Conservation (phyloP, 1,284 basidiomycete genomes). For the Ustilago curta region DNA sequence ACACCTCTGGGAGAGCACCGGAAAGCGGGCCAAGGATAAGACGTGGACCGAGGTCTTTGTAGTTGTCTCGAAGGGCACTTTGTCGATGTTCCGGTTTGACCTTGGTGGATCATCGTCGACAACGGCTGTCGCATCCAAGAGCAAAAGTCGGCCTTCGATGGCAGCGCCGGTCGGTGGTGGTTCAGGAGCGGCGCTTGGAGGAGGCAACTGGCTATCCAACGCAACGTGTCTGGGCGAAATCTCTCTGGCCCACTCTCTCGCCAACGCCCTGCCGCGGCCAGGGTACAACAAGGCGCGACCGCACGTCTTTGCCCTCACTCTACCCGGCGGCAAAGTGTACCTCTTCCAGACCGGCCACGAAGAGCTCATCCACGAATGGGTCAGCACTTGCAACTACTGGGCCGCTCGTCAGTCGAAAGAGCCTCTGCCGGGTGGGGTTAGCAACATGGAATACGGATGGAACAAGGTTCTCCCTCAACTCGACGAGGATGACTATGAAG, state of each 20-base stretch:
- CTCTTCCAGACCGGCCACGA: constrained; percentile 99
- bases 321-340: constrained; percentile 86
- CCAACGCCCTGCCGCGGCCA: constrained; percentile 86
- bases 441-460: constrained; percentile 99
- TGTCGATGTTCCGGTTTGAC: constrained; percentile 83
- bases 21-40: constrained; percentile 85
- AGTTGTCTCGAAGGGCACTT: constrained; percentile 90
- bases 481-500: constrained; percentile 71
- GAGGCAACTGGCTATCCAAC: constrained; percentile 95
- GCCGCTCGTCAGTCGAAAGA: constrained; percentile 92
- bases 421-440: constrained; percentile 91
- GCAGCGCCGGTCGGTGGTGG: not conserved
- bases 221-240: constrained; percentile 85
- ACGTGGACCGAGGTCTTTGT: constrained; percentile 90
- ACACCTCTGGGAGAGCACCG: constrained; percentile 87
- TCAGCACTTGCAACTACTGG: constrained; percentile 98
- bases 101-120: constrained; percentile 8
- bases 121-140: not conserved
- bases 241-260: constrained; percentile 85
- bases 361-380: constrained; percentile 97
- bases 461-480: constrained; percentile 74
- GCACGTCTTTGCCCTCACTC: constrained; percentile 92
- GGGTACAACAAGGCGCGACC: constrained; percentile 90
- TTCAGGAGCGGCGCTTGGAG: constrained; percentile 76
- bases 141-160: not conserved